Base-by-base conservation (phyloP, 2,329 filamentous ascomycete genomes). In the Sclerotinia borealis region DNA sequence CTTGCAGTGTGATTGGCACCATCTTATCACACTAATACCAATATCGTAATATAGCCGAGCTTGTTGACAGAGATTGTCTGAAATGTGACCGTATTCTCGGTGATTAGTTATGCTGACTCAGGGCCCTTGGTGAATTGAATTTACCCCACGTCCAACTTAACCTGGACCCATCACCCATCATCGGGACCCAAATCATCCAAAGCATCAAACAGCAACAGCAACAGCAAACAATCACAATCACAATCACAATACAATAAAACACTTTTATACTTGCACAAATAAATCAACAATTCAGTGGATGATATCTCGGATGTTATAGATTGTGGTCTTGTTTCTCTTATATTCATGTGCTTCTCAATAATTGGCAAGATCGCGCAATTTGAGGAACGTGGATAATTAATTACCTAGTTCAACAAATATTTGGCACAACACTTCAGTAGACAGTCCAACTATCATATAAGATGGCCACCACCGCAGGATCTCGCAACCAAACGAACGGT, bases 401-500 rank as follows among this genome's bases (percentile, higher is more conserved):
- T 58, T 25, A 19, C 22, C 13, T 29, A 22, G 39, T 19, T 19
- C n/a, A 4, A 19, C 41, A 22, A 11, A n/a, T 27, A 22, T 43
- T 43, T 10, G 37, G 25, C 52, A 27, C 52, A 56, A 43, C 17
- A 43, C 10, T 34, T 29, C 25, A 1, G 9, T 17, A 8, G 54
- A 34, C 25, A 25, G 3, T 69, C 72, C n/a, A 45, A 34, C 27
- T 58, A 13, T 19, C 39, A 45, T 45, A 25, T 13, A 19, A 31
- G n/a, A 58, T 58, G 54, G 54, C 54, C 7, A 73, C 59, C 68
- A 37, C 65, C 72, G 36, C 70, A 62, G 71, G 68, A 48, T 68
- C 52, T 41, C 67, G 69, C 39, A 60, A 75, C 25, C 77, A 79
- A 67, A 67, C 80, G 6, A 85, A 83, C 68, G 84, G 85, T 31